Conservation (phyloP, 2,329 filamentous ascomycete species). For the Aspergillus brunneoviolaceus region DNA sequence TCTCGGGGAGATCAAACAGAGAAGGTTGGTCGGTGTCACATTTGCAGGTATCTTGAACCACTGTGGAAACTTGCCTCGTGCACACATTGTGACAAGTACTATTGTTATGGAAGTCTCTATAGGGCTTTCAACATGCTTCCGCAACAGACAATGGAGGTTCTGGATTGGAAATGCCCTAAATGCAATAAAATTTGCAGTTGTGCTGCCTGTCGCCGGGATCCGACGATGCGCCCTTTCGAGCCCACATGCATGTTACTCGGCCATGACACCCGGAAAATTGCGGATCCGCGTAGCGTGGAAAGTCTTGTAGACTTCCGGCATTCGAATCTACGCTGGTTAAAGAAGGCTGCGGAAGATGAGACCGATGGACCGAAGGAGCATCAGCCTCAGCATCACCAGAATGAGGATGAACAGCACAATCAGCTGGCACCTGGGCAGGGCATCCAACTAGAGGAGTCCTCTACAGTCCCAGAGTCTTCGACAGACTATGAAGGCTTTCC, state of each 20-base stretch:
- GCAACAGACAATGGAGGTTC: slow-evolving; percentile 73
- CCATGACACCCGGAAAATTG: slow-evolving; percentile 85
- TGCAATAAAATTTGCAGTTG: slow-evolving; percentile 87
- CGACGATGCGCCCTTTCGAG: slow-evolving; percentile 73
- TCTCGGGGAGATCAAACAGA: slow-evolving; percentile 48
- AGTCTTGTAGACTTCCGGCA: slow-evolving; percentile 85
- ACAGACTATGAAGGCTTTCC: slow-evolving; percentile 35
- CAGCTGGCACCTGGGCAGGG: slow-evolving; percentile 48
- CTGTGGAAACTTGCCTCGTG: slow-evolving; percentile 84
- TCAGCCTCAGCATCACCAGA: slow-evolving; percentile 35
- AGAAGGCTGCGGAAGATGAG: slow-evolving; percentile 55
- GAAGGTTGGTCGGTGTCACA: slow-evolving; percentile 67
- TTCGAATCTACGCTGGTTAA: slow-evolving; percentile 83
- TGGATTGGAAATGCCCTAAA: slow-evolving; percentile 84
- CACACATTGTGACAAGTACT: slow-evolving; percentile 70
- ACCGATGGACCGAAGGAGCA: slow-evolving; percentile 46
- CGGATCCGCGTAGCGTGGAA: slow-evolving; percentile 88
- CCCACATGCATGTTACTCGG: slow-evolving; percentile 86
- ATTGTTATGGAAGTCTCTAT: slow-evolving; percentile 92
- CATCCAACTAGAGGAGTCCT: slow-evolving; percentile 37
- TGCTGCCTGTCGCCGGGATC: slow-evolving; percentile 68
- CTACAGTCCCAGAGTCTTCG: slow-evolving; percentile 6
- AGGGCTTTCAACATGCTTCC: slow-evolving; percentile 90
- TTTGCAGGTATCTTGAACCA: slow-evolving; percentile 77
- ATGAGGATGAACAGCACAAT: slow-evolving; percentile 54